Percentiles rank a stretch among this genome's conserved stretches.
phyloP scores from a whole-genome alignment of 164 flowering plant species.

The Nelumbo lutea region DNA sequence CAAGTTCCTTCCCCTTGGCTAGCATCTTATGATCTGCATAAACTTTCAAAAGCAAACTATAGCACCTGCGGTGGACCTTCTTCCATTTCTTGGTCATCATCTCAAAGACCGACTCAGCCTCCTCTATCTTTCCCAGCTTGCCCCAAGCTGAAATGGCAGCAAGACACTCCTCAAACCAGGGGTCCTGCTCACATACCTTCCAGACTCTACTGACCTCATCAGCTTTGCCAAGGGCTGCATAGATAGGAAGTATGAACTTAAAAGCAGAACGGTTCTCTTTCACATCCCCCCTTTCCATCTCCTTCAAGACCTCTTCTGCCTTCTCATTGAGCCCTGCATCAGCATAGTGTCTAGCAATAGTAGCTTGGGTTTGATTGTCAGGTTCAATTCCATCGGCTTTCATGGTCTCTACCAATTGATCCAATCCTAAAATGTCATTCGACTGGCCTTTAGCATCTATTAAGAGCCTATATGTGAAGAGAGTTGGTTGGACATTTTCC shows the following conservation, averaged over 20 bases:
- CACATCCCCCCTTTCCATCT: constrained; percentile 60
- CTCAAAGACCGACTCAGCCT: constrained; percentile 75
- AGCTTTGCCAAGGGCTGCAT: constrained; percentile 60
- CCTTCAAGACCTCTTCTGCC: constrained; percentile 61
- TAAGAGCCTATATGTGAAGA: constrained; percentile 57
- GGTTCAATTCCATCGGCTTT: constrained; percentile 66
- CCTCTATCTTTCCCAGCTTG: constrained; percentile 50
- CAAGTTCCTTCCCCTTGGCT: constrained; percentile 62
- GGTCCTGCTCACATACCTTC: constrained; percentile 49
- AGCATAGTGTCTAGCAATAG: constrained; percentile 51
- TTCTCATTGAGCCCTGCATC: constrained; percentile 54
- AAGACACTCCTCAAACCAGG: constrained; percentile 35
- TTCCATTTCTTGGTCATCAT: constrained; percentile 31
- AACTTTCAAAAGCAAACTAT: constrained; percentile 44
- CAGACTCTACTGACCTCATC: constrained; percentile 68
- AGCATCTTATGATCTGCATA: constrained; percentile 62
- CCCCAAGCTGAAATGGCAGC: constrained; percentile 87
- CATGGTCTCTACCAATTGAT: constrained; percentile 72
- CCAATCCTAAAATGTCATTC: constrained; percentile 77
- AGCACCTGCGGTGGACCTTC: constrained; percentile 36
- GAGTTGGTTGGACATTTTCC: constrained; percentile 59
- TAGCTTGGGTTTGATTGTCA: constrained; percentile 24
- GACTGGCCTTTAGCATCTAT: constrained; percentile 65
- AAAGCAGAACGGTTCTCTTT: constrained; percentile 39
- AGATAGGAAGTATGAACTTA: constrained; percentile 46